A percentile compares a stretch with the other conserved stretches of the same genome.
Conservation (phyloP, 371 early-diverging fungal species). For the Rhizopus sp. region DNA sequence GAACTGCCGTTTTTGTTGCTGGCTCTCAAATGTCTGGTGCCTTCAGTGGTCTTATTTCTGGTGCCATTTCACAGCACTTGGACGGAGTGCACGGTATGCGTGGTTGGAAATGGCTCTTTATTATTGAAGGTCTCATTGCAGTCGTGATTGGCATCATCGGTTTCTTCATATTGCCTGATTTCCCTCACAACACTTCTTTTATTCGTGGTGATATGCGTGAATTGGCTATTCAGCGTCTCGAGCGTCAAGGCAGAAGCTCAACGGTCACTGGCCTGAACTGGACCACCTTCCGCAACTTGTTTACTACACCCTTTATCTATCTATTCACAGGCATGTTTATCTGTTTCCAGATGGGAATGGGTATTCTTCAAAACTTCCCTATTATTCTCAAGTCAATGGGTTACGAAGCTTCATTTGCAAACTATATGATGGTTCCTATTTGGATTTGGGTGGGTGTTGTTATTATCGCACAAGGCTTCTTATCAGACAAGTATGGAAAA, state of each 20-base stretch:
- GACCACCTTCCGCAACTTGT: slow-evolving; percentile 39
- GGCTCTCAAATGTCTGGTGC: slow-evolving; percentile 68
- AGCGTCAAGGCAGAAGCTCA: slow-evolving; percentile 37
- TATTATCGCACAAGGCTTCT: slow-evolving; percentile 41
- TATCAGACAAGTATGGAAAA: slow-evolving; percentile 37
- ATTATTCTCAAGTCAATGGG: slow-evolving; percentile 41
- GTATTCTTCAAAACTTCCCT: slow-evolving; percentile 42
- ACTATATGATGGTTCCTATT: slow-evolving; percentile 48
- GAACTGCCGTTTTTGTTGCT: slow-evolving; percentile 69
- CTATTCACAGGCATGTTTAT: slow-evolving; percentile 38
- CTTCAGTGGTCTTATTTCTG: slow-evolving; percentile 64
- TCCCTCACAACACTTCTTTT: slow-evolving; percentile 53
- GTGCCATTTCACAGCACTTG: slow-evolving; percentile 36
- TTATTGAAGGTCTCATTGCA: slow-evolving; percentile 58
- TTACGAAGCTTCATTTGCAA: slow-evolving; percentile 36
- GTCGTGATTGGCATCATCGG: slow-evolving; percentile 45
- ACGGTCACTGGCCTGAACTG: slow-evolving; percentile 25
- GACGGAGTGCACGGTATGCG: slow-evolving; percentile 49
- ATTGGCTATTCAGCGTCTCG: slow-evolving; percentile 51
- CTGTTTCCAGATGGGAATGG: slow-evolving; percentile 52
- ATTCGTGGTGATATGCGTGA: slow-evolving; percentile 52
- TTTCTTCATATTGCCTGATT: slow-evolving; percentile 58
- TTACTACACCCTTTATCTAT: slow-evolving; percentile 42
- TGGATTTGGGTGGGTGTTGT: slow-evolving; percentile 46
- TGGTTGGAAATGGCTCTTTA: slow-evolving; percentile 67